Base-by-base conservation (phyloP, 179 eudicot species). In the Camellia oleifera region DNA sequence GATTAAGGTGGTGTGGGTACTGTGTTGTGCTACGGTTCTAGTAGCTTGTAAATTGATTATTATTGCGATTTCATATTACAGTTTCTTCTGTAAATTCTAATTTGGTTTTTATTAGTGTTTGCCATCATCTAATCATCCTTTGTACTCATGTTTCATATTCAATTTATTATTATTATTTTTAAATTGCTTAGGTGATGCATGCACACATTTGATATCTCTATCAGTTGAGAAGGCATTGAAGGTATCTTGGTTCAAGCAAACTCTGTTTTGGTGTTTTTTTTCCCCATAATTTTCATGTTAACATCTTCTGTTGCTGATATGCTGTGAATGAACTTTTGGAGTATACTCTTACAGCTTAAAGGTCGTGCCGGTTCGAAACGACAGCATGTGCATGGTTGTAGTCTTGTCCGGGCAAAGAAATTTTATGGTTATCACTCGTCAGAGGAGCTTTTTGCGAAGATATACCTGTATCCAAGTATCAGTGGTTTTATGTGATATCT, bases 361-460 rank as follows among this genome's bases (percentile, higher is more conserved):
- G 93, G 98, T 68, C 87, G 77, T 87, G 89, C 85, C 75, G 95
- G 98, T 81, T 88, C 91, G 44, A 97, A 94, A 87, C 88, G 95
- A 76, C 99, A 97, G 81, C 98, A 97, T 85, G 97, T 97, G 84
- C 98, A 97, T 75, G 88, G 93, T 78, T 93, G 99, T 83, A 87
- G 86, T 69, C 53, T 97, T 75, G 99, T 97, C 76, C 92, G 92
- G 32, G 97, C 93, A 67, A 94, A 54, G 81, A 94, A 83, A 83
- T 86, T 97, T 18, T 97, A 97, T 87, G 99, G 98, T 44, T 94
- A 93, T 81, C 88, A 93, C 87, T 84, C 90, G 65, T 83, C 88
- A 12, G 99, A 97, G 88, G 97, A 93, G 81, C 86, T 94, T 60
- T 97, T 93, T 83, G 82, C 90, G 44, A 97, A 97, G 89, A 86